Evolutionary conservation across 345 rosid genomes (phyloP).

Genomic region (Aquilaria sinensis): DNA sequence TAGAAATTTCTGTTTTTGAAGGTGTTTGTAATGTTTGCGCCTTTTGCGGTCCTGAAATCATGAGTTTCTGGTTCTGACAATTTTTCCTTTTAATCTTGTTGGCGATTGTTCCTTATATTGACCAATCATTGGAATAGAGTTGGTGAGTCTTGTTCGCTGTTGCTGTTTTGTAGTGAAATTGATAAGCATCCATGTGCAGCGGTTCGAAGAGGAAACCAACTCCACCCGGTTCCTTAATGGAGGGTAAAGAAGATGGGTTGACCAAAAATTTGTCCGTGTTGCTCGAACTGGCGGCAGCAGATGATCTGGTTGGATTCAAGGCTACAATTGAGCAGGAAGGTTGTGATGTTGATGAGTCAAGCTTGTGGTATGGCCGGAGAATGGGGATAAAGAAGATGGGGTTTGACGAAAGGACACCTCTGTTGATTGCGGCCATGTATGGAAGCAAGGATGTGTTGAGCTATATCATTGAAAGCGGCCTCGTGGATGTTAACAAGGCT

Average conservation of each 20-base stretch:
- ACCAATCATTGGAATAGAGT: background rate
- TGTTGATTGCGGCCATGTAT: constrained; percentile 82
- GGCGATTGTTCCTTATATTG: background rate
- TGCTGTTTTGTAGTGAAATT: constrained; percentile 17
- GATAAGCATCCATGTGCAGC: constrained; percentile 34
- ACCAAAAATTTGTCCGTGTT: constrained; percentile 36
- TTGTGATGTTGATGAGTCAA: constrained; percentile 40
- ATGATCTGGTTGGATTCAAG: constrained; percentile 62
- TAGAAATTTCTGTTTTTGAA: background rate
- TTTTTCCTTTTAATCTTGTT: constrained; percentile 2
- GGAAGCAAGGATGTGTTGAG: constrained; percentile 67
- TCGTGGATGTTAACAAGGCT: constrained; percentile 51
- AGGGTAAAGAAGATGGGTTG: constrained; percentile 28
- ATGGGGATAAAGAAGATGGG: constrained; percentile 61
- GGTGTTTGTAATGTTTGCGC: background rate
- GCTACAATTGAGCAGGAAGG: constrained; percentile 48
- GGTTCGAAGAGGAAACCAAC: constrained; percentile 26
- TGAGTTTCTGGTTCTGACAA: background rate
- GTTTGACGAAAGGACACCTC: constrained; percentile 73
- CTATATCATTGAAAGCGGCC: constrained; percentile 42
- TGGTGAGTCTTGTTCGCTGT: constrained; percentile 17
- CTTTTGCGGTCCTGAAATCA: background rate
- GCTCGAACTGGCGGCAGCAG: constrained; percentile 64
- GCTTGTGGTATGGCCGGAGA: constrained; percentile 76
- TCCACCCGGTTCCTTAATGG: constrained; percentile 23